Base-by-base conservation (phyloP, 805 yeast species). In the Priceomyces castillae region DNA sequence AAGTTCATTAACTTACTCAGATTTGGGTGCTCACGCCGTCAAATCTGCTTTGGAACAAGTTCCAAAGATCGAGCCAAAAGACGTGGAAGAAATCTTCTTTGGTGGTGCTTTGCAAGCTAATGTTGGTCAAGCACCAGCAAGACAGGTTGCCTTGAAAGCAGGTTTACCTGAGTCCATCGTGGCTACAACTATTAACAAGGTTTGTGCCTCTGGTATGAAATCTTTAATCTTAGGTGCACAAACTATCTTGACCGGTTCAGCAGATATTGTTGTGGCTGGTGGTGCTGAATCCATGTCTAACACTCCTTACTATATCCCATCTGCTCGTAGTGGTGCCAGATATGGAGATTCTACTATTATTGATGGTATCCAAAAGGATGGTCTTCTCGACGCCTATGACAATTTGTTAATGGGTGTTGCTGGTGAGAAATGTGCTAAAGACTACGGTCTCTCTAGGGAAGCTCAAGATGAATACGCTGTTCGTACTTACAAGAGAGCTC, bases 251-350 rank as follows among this genome's bases (percentile, higher is more conserved):
- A 78, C 94, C 52, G 97, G 98, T 42, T 74, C 77, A 50, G 95
- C 96, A 44, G 97, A 90, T 59, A 83, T 94, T 47, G 94, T 94
- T 37, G 86, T 94, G 52, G 95, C 94, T 26, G 99, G 98, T 54
- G 99, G 99, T 62, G 94, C 96, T 54, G 99, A 94, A 72, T 85
- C 96, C 46, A 92, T 94, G 99, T 76, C 96, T 47, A 92, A 94
- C 64, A 80, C 90, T 28, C 99, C 99, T 42, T 92, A 90, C 77
- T 92, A 92, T 64, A 61, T 88, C 44, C 94, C 96, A 46, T 62
- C 81, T 45, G 90, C 94, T 34, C 86, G 99, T 72, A 59, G 73
- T 37, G 98, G 98, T 55, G 82, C 89, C 56, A 86, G 92, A 74
- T 94, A 81, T 60, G 99, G 99, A 57, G 92, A 87, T 51, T 68